Evolutionary conservation across 768 basidiomycete species (phyloP), one percentile per base, ranked within the genome.

Genomic region (Kwoniella dendrophila): DNA sequence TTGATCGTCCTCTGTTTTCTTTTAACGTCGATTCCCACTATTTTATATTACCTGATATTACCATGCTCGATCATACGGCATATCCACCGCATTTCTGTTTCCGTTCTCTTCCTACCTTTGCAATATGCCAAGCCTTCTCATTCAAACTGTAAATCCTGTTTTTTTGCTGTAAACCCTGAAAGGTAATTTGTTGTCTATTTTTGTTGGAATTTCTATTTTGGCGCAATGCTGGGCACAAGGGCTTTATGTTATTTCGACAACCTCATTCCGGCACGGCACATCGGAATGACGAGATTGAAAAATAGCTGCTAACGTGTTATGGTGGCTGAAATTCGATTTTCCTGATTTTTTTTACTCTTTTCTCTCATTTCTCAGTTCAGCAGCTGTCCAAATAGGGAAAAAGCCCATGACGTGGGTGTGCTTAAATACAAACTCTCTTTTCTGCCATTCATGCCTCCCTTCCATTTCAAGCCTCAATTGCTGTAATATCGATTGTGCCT

Each of bases 331-430:
- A 27, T 49, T 49, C 20, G 14, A 14, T 30, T 49, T n/a, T 49
- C 30, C 30, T 49, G 6, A 43, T 27, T 27, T 49, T 49, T 26
- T 11, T 4, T 30, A 5, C 47, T 22, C 12, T 30, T 12, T 45
- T 4, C 16, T 29, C 18, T 26, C n/a, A 5, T 10, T 24, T 8
- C 20, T 29, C 36, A 44, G 20, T 44, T n/a, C 0, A 24, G 24
- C 4, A 44, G 43, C 20, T 10, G 24, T 20, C 10, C 24, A 27
- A n/a, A 49, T 14, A 49, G 16, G 27, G 26, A 16, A 49, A 49
- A 51, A 51, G 49, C 49, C 49, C 49, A 51, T 51, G 49, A 51
- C 49, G 49, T 51, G 16, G n/a, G n/a, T n/a, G n/a, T n/a, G n/a
- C n/a, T n/a, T n/a, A 5, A 51, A 16, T 29, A 32, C 49, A 32